Evolutionary conservation across 2,329 filamentous ascomycete genomes (phyloP).

Genomic region (Pyrenophora graminea): DNA sequence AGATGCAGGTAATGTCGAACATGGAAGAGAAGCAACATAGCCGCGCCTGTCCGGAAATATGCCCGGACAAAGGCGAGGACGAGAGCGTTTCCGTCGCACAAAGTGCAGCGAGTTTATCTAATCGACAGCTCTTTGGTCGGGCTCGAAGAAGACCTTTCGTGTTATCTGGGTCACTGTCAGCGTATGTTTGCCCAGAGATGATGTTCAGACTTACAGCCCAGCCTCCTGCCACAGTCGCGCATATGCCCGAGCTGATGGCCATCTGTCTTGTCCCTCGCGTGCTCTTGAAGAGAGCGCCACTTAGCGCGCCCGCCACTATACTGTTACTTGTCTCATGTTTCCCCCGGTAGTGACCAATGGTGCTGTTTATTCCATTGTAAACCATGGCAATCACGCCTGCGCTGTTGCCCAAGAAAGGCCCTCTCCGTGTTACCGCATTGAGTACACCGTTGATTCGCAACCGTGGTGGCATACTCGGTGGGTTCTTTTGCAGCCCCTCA

Average conservation of each 20-base stretch:
- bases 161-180: slow-evolving; percentile 21
- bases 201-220: slow-evolving; percentile 71
- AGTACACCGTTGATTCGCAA: slow-evolving; percentile 91
- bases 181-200: not conserved
- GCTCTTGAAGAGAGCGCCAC: slow-evolving; percentile 95
- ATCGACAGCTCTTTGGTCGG: slow-evolving; percentile 14
- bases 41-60: not conserved
- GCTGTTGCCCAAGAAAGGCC: slow-evolving; percentile 94
- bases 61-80: not conserved
- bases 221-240: slow-evolving; percentile 78
- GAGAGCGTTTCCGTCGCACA: slow-evolving; percentile 5
- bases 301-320: slow-evolving; percentile 79
- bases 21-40: slow-evolving; percentile 10
- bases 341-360: slow-evolving; percentile 46
- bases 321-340: slow-evolving; percentile 80
- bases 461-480: slow-evolving; percentile 77
- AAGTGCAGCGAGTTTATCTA: slow-evolving; percentile 1
- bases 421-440: slow-evolving; percentile 89
- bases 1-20: slow-evolving; percentile 19
- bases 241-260: slow-evolving; percentile 90
- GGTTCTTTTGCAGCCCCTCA: slow-evolving; percentile 78
- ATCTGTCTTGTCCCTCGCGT: slow-evolving; percentile 88
- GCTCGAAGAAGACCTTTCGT: slow-evolving; percentile 36
- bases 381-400: slow-evolving; percentile 94
- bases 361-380: slow-evolving; percentile 74